These are phyloP conservation scores for Maudiozyma turicensis DNA, from an alignment of 805 yeast species.

Conservation along the genomic window DNA sequence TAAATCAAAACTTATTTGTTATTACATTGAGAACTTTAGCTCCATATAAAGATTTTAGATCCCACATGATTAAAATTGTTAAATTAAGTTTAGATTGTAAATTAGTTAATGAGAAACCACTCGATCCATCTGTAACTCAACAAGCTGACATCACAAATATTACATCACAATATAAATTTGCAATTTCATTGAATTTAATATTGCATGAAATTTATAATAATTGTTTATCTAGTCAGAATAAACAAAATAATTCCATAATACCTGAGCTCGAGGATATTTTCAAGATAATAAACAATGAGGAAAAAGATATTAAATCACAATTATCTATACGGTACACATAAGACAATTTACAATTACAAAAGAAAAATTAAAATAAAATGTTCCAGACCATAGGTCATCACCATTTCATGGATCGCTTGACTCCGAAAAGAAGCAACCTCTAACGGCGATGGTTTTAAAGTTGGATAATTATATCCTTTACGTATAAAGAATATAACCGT, in stretches of 20 bases:
- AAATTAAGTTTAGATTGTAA: conserved; percentile 21
- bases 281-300: conserved; percentile 14
- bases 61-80: conserved; percentile 15
- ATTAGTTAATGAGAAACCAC: conserved; percentile 3
- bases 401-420: conserved; percentile 85
- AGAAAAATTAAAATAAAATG: conserved; percentile 29
- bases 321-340: conserved; percentile 21
- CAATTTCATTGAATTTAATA: conserved; percentile 19
- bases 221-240: conserved; percentile 5
- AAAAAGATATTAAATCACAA: conserved; percentile 20
- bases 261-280: conserved; percentile 11
- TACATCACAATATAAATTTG: conserved; percentile 20
- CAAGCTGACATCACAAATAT: conserved; percentile 2
- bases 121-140: not conserved
- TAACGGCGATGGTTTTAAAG: conserved; percentile 97
- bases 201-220: conserved; percentile 16
- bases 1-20: conserved; percentile 18
- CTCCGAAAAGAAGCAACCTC: conserved; percentile 64
- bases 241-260: conserved; percentile 1
- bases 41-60: conserved; percentile 1
- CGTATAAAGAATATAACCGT: not conserved
- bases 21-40: conserved; percentile 13
- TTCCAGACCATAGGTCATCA: conserved; percentile 90
- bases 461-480: conserved; percentile 33
- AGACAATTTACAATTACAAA: not conserved